phyloP scores from a whole-genome alignment of 2,329 filamentous ascomycete genomes.

The Talaromyces sp. region DNA sequence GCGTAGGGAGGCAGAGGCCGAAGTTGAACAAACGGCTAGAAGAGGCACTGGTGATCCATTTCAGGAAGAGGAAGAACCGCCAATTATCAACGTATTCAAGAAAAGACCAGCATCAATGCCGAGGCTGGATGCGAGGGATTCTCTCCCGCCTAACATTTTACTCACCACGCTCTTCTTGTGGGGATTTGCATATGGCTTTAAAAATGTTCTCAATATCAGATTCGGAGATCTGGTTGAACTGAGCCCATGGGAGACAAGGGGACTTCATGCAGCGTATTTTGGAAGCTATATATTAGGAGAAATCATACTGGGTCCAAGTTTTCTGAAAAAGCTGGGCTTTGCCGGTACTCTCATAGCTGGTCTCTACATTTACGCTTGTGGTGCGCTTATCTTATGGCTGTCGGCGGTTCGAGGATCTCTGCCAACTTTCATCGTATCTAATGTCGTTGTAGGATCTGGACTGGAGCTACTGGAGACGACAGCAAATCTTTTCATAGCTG shows the following conservation, averaged over 20 bases:
- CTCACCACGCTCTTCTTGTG: slow-evolving; percentile 3
- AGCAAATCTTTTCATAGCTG: not conserved
- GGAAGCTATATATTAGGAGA: not conserved
- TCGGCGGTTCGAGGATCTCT: not conserved
- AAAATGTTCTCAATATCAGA: not conserved
- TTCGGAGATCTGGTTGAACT: not conserved
- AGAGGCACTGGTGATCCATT: not conserved
- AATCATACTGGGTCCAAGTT: not conserved
- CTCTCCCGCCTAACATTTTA: not conserved
- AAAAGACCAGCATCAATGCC: not conserved
- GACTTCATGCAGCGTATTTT: not conserved
- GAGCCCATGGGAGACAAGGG: not conserved
- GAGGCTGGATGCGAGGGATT: not conserved
- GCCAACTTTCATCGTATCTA: slow-evolving; percentile 2
- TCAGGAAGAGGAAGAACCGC: not conserved
- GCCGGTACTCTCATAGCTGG: not conserved
- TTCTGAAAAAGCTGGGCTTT: slow-evolving; percentile 6
- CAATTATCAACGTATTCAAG: slow-evolving; percentile 1
- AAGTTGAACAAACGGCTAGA: not conserved
- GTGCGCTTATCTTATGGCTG: slow-evolving; percentile 8
- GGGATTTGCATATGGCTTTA: not conserved
- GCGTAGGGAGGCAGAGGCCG: not conserved
- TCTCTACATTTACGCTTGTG: slow-evolving; percentile 12
- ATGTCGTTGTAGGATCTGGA: not conserved
- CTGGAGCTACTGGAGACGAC: slow-evolving; percentile 1